Evolutionary conservation across 1,139 yeast species (phyloP), one percentile per base, ranked within the genome.

Genomic region (Meyerozyma smithsonii): DNA sequence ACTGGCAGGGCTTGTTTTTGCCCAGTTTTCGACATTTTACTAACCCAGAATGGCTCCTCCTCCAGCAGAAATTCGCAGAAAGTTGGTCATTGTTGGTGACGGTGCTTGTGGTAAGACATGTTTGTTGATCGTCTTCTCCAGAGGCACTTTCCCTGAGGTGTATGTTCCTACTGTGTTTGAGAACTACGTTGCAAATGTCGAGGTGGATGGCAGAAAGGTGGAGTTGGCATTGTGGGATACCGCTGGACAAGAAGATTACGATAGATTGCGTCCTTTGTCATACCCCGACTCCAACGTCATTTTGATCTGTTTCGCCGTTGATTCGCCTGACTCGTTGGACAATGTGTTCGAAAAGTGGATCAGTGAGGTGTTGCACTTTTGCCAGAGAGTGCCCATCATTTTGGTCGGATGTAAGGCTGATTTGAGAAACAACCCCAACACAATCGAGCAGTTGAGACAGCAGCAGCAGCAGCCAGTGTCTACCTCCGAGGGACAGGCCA

Each of bases 161-260:
- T 89, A 89, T 62, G 96, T 88, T 38, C 97, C 97, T 54, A 89
- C 97, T 21, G 96, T 89, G 45, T 89, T 89, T 59, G 97, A 89
- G 64, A 88, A 88, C 72, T 88, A 89, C 65, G 95, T 87, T 53
- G 92, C 96, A 36, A 95, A 87, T 59, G 96, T 89, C 42, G 95
- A 85, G 62, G 95, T 89, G 46, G 90, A 89, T 57, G 96, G 96
- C 42, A 84, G 95, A 72, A 86, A 86, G 64, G 96, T 88, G 44
- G 95, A 87, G 63, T 76, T 89, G 67, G 96, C 96, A 18, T 75
- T 89, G 50, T 89, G 97, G 96, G 97, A 89, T 86, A 89, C 97
- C 54, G 97, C 97, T 42, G 97, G 97, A 48, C 97, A 89, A 76
- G 96, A 89, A 73, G 97, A 89, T 70, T 89, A 88, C 66, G 96